A percentile compares a stretch with the other conserved stretches of the same genome.
These are phyloP conservation scores for Ophiostoma sp. DNA, from an alignment of 2,329 filamentous ascomycete genomes.

Conservation along the genomic window DNA sequence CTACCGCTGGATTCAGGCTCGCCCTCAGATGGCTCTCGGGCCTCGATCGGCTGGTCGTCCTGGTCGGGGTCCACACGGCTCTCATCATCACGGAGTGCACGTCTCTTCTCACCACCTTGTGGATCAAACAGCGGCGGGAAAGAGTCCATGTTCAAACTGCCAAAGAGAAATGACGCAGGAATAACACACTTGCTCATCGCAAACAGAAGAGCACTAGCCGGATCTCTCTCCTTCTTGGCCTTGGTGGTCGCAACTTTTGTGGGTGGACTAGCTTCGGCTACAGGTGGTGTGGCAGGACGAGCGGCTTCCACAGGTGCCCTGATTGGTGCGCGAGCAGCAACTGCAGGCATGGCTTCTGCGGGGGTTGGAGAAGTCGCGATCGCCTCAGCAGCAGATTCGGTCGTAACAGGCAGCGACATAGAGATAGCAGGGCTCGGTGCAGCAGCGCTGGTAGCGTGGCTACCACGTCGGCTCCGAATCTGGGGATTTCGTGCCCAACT, in stretches of 20 bases:
- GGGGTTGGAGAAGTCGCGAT: slow-evolving; percentile 33
- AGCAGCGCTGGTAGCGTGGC: slow-evolving; percentile 73
- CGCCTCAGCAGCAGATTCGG: slow-evolving; percentile 46
- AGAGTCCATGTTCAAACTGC: slow-evolving; percentile 29
- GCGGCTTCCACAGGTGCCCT: not conserved
- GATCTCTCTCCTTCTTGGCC: slow-evolving; percentile 23
- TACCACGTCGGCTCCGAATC: slow-evolving; percentile 63
- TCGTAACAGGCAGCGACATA: slow-evolving; percentile 48
- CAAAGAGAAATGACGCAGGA: slow-evolving; percentile 28
- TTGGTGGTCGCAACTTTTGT: not conserved
- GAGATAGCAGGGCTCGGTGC: slow-evolving; percentile 77
- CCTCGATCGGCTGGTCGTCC: slow-evolving; percentile 42
- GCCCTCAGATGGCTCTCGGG: slow-evolving; percentile 56
- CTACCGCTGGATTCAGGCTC: slow-evolving; percentile 76
- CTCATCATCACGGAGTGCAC: slow-evolving; percentile 69
- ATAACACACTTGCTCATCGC: slow-evolving; percentile 37
- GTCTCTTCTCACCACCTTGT: slow-evolving; percentile 74
- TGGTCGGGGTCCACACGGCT: slow-evolving; percentile 44
- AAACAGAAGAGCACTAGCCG: slow-evolving; percentile 34
- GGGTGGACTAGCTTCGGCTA: not conserved
- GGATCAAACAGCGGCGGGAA: slow-evolving; percentile 78
- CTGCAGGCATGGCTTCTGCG: slow-evolving; percentile 30
- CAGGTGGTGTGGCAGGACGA: not conserved
- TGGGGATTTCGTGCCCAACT: slow-evolving; percentile 78
- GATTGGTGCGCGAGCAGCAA: not conserved